These are phyloP conservation scores for Phaffomyces opuntiae DNA, from an alignment of 805 yeast genomes.

Conservation along the genomic window DNA sequence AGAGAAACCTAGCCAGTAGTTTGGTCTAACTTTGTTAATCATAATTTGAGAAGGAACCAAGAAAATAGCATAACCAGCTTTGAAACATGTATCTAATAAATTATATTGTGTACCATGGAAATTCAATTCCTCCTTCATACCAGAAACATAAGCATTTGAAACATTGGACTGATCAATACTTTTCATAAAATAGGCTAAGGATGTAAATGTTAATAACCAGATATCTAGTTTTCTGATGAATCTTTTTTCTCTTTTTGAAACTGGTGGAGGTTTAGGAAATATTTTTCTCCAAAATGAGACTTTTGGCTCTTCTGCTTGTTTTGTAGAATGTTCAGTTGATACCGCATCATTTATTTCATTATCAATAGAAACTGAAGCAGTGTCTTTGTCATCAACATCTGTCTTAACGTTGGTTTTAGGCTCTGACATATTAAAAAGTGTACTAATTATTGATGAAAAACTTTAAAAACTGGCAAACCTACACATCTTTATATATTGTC, in stretches of 20 bases:
- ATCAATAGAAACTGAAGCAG: background rate
- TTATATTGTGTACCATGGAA: constrained; percentile 12
- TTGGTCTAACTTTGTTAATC: constrained; percentile 49
- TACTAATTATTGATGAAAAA: too few species aligned
- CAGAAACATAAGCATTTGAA: constrained; percentile 49
- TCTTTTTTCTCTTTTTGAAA: constrained; percentile 4
- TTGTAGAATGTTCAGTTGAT: background rate
- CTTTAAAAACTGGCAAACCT: too few species aligned
- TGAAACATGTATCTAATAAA: constrained; percentile 47
- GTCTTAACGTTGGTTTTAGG: background rate
- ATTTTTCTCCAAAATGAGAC: background rate
- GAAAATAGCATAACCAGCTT: constrained; percentile 55
- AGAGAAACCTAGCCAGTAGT: constrained; percentile 38
- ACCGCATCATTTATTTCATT: background rate
- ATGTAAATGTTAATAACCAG: constrained; percentile 4
- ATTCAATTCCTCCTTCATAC: constrained; percentile 34
- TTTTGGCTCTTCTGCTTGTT: background rate
- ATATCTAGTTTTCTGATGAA: constrained; percentile 11
- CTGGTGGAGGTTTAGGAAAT: constrained; percentile 4
- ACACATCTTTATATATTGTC: too few species aligned
- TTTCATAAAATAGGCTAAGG: constrained; percentile 25
- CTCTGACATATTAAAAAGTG: too few species aligned
- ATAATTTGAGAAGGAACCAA: constrained; percentile 62
- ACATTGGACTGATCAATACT: constrained; percentile 47
- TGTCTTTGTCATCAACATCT: background rate